Base-by-base conservation (phyloP, 1,284 basidiomycete species). In the Rhodotorula mucilaginosa region DNA sequence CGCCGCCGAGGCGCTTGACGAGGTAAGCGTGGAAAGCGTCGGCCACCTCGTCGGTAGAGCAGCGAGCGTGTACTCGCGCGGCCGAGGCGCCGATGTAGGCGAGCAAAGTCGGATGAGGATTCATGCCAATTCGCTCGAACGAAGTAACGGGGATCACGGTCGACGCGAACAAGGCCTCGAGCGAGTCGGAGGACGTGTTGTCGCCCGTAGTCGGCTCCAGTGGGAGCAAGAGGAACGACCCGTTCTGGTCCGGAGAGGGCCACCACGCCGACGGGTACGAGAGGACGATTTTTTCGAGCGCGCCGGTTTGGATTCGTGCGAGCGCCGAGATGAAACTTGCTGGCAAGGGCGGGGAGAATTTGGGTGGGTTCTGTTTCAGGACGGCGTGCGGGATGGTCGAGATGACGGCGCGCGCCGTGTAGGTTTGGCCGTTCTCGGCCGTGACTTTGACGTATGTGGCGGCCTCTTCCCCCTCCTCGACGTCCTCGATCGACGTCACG, bases 251-350 rank as follows among this genome's bases (percentile, higher is more conserved):
- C 10, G 79, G 76, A 16, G 78, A 75, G 19, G 81, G 81, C 84
- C 84, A 85, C 84, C 84, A 85, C 3, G 83, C 80, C 2, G 74
- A 49, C 0, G 79, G 71, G 76, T 85, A 85, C 18, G 78, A 72
- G 21, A 85, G 73, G 10, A 84, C 78, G n/a, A 84, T 76, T 77
- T 85, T 84, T 69, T 83, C 83, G 44, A 84, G 80, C n/a, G 81
- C 76, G 39, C 83, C 83, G 34, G 84, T 82, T 52, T 81, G 79
- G 4, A 81, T 81, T 4, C 80, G 79, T 5, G 67, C 58, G 62
- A 84, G 79, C 0, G 80, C 77, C 5, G 79, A 77, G 29, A 64
- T 66, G 54, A 80, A 77, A 29, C 75, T 72, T 5, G 71, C 19
- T 1, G 81, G 79, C 4, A 84, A 74, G 2, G 79, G 58, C 0